Base-by-base conservation (phyloP, 345 rosid species). In the Salix koriyanagi region DNA sequence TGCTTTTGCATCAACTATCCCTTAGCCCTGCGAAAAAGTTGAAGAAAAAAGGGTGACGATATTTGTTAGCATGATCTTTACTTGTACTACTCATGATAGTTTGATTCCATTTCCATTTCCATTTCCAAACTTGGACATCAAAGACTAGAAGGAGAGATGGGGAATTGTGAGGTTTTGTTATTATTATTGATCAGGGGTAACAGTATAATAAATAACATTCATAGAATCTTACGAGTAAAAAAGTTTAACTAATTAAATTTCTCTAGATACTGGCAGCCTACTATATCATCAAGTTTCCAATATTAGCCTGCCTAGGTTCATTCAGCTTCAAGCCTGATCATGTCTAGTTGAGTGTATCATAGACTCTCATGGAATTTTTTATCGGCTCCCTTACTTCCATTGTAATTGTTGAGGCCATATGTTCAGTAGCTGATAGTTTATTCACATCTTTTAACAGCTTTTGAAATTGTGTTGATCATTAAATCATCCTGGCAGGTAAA, bases 401-500 rank as follows among this genome's bases (percentile, higher is more conserved):
- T 67, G 18, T 26, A 52, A 44, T 66, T 67, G n/a, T 18, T 15
- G 21, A 23, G 62, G 21, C 28, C 64, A 58, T 23, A 58, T 30
- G 68, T 28, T 65, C 68, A 65, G 19, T 65, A 5, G 37, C 39
- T 34, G 42, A 67, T 52, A 39, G 26, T 52, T 18, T 21, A 21
- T 75, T n/a, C n/a, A 6, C n/a, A 6, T 36, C 39, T 2, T 28
- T 42, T 1, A 46, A 12, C 42, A 61, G 25, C 50, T 15, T 32
- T 14, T 64, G 65, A 56, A 37, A 10, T 19, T 32, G 34, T 12
- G 50, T 39, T 65, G n/a, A 28, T 72, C 30, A 16, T 71, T 70
- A 65, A 37, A 68, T 58, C 9, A 37, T 70, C 34, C 23, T 82
- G 80, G 75, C 81, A 96, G 99, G 97, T 96, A 69, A 91, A 96